Evolutionary conservation across 2,329 filamentous ascomycete genomes (phyloP).

Genomic region (Fusarium sarcochroum): DNA sequence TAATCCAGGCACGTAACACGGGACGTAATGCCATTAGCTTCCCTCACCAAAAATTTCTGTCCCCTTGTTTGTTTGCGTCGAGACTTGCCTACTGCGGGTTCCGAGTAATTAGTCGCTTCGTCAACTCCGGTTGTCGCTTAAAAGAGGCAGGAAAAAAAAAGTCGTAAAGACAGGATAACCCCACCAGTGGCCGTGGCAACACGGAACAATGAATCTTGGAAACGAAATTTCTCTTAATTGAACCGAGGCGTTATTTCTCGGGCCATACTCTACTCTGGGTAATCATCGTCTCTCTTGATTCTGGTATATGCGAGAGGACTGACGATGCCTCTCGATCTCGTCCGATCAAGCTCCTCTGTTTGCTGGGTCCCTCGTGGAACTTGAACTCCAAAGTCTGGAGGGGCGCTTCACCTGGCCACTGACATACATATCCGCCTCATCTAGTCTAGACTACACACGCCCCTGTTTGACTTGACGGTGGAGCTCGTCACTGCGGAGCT

Average conservation of each 20-base stretch:
- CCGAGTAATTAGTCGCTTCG: conserved; percentile 45
- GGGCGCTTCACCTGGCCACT: conserved; percentile 30
- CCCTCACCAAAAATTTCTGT: conserved; percentile 21
- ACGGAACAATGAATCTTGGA: conserved; percentile 30
- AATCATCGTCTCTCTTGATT: conserved; percentile 13
- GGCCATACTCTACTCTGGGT: conserved; percentile 10
- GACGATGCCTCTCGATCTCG: conserved; percentile 35
- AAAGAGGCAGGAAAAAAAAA: conserved; percentile 24
- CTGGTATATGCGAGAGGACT: conserved; percentile 26
- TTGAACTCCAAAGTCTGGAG: conserved; percentile 2
- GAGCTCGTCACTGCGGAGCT: conserved; percentile 43
- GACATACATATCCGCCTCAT: conserved; percentile 41
- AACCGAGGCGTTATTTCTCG: conserved; percentile 9
- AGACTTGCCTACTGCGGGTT: conserved; percentile 42
- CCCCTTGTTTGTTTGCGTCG: conserved; percentile 22
- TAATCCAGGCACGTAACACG: conserved; percentile 21
- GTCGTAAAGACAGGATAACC: conserved; percentile 22
- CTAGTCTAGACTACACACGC: conserved; percentile 17
- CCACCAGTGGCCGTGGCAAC: conserved; percentile 47
- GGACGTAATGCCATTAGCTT: conserved; percentile 24
- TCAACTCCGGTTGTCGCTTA: conserved; percentile 44
- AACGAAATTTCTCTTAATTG: conserved; percentile 31
- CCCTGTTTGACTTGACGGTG: conserved; percentile 44
- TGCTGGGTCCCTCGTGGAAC: conserved; percentile 18
- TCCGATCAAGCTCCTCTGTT: conserved; percentile 35